Base-by-base conservation (phyloP, 1,284 basidiomycete species). In the Sphaerobolus stellatus region DNA sequence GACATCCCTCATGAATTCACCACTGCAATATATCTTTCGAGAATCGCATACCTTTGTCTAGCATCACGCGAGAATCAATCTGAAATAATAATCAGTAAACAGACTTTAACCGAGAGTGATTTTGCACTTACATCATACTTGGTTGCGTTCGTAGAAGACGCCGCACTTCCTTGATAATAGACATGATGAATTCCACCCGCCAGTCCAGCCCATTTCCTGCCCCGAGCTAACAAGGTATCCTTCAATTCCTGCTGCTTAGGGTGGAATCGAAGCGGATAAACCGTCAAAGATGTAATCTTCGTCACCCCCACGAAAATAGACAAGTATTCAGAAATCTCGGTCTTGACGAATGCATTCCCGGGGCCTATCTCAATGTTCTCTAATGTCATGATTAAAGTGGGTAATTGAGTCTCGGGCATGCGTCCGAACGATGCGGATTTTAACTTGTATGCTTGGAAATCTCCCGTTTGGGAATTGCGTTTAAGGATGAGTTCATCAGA, bases 41-140 rank as follows among this genome's bases (percentile, higher is more conserved):
- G n/a, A n/a, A n/a, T n/a, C n/a, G n/a, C n/a, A n/a, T n/a, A 78
- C 78, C 74, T 62, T 78, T 65, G 60, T 84, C 82, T 38, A 84
- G 65, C 78, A 85, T 83, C 48, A 83, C 74, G 14, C 82, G 51
- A 11, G 62, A 62, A 18, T 61, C 56, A n/a, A 60, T 38, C 56
- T 60, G 41, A 20, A 16, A 24, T 38, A 6, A 28, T n/a, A 31
- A 48, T 50, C n/a, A n/a, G n/a, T n/a, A n/a, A n/a, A n/a, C n/a
- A n/a, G n/a, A n/a, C n/a, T n/a, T n/a, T n/a, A n/a, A n/a, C n/a
- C n/a, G n/a, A n/a, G n/a, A n/a, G n/a, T n/a, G n/a, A n/a, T n/a
- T n/a, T n/a, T n/a, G n/a, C n/a, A 58, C 72, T 58, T 48, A 82
- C 80, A 55, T 76, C 75, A 52, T 80, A 79, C 54, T 73, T 75